Conservation (phyloP, 2,329 filamentous ascomycete species). For the Talaromyces atroroseus region DNA sequence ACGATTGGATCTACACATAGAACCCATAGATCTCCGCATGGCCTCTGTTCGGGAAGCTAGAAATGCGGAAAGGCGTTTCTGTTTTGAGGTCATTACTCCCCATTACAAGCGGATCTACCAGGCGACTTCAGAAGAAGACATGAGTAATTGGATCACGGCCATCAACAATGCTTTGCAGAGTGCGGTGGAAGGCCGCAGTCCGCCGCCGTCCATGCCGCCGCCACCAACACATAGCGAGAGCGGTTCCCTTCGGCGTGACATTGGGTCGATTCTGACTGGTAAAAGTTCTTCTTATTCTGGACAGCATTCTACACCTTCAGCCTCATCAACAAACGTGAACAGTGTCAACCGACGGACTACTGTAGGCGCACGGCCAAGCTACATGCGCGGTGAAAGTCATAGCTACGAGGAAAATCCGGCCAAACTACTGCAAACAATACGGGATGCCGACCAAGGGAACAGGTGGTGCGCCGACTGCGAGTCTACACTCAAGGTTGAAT, state of each 20-base stretch:
- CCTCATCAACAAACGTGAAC: slow-evolving; percentile 39
- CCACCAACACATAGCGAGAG: slow-evolving; percentile 43
- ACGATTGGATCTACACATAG: slow-evolving; percentile 91
- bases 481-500: slow-evolving; percentile 87
- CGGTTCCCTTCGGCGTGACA: slow-evolving; percentile 69
- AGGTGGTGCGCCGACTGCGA: slow-evolving; percentile 92
- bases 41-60: slow-evolving; percentile 93
- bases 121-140: slow-evolving; percentile 94
- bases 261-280: slow-evolving; percentile 86
- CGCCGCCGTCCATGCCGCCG: slow-evolving; percentile 42
- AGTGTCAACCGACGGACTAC: slow-evolving; percentile 79
- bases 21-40: slow-evolving; percentile 94
- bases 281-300: slow-evolving; percentile 67
- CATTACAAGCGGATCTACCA: slow-evolving; percentile 95
- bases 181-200: slow-evolving; percentile 76
- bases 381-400: slow-evolving; percentile 62
- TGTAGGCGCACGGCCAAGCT: slow-evolving; percentile 77
- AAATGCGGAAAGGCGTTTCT: slow-evolving; percentile 90
- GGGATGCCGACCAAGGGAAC: slow-evolving; percentile 88
- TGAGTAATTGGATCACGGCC: slow-evolving; percentile 91
- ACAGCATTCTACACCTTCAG: slow-evolving; percentile 38
- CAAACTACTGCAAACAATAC: slow-evolving; percentile 77
- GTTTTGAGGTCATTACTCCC: slow-evolving; percentile 97
- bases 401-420: slow-evolving; percentile 77
- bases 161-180: slow-evolving; percentile 98